These are phyloP conservation scores for Penicillium sp. DNA, from an alignment of 2,329 filamentous ascomycete species.

Conservation along the genomic window DNA sequence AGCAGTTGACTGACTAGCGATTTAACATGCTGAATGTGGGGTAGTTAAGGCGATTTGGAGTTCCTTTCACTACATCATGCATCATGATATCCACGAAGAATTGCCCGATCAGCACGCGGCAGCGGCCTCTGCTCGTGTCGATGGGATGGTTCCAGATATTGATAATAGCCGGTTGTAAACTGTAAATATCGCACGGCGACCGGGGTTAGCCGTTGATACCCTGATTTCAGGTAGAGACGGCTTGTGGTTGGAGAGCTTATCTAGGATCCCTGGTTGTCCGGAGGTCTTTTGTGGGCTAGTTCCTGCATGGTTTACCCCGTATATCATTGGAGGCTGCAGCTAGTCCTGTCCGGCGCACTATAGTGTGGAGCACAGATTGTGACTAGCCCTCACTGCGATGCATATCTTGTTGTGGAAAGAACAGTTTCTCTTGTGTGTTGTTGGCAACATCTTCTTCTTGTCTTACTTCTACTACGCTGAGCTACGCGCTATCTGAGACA, in stretches of 20 bases:
- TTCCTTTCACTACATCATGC: not conserved
- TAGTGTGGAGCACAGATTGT: not conserved
- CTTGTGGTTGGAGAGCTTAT: constrained; percentile 1
- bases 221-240: constrained; percentile 3
- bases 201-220: constrained; percentile 16
- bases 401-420: not conserved
- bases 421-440: not conserved
- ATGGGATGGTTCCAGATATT: not conserved
- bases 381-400: not conserved
- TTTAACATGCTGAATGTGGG: not conserved
- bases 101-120: not conserved
- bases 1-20: not conserved
- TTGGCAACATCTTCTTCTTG: not conserved
- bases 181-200: not conserved
- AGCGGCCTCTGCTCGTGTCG: not conserved
- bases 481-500: not conserved
- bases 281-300: not conserved
- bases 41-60: not conserved
- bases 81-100: not conserved
- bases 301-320: not conserved
- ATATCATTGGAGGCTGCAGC: not conserved
- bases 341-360: not conserved
- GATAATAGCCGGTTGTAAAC: constrained; percentile 13
- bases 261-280: not conserved
- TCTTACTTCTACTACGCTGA: not conserved